Evolutionary conservation across 306 rosid species (phyloP).

Genomic region (Acacia melanoxylon): DNA sequence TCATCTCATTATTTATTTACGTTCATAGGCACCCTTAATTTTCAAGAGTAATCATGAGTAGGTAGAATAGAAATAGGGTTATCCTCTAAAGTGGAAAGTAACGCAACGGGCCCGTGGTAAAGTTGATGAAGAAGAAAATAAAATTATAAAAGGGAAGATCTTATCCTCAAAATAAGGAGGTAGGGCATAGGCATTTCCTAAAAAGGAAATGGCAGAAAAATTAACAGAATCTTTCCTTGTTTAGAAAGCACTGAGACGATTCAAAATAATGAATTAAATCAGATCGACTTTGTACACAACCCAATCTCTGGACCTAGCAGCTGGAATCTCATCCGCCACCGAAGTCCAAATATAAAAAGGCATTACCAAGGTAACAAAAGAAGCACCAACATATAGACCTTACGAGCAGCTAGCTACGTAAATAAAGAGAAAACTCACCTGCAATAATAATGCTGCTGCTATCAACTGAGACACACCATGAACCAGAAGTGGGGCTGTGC

Average conservation of each 20-base stretch:
- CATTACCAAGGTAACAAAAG: neutral
- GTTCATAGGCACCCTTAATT: too few relatives aligned
- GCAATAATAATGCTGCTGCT: neutral
- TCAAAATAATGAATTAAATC: neutral
- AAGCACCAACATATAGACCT: neutral
- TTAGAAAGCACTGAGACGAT: neutral
- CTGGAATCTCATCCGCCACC: neutral
- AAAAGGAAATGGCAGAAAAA: slow-evolving; percentile 4
- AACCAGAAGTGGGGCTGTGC: neutral
- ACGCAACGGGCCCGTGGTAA: too few relatives aligned
- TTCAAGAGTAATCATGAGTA: too few relatives aligned
- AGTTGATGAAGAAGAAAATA: too few relatives aligned
- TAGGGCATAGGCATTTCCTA: slow-evolving; percentile 14
- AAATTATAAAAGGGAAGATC: too few relatives aligned
- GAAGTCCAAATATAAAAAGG: neutral
- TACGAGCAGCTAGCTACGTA: neutral
- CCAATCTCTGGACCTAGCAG: neutral
- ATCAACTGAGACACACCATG: neutral
- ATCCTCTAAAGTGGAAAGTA: too few relatives aligned
- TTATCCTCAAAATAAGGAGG: too few relatives aligned
- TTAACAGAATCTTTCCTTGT: slow-evolving; percentile 22
- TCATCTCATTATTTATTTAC: too few relatives aligned
- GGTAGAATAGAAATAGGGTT: too few relatives aligned
- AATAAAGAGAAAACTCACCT: neutral
- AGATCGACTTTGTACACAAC: neutral